Evolutionary conservation across 441 rosid genomes (phyloP).

Genomic region (Adansonia grandidieri): DNA sequence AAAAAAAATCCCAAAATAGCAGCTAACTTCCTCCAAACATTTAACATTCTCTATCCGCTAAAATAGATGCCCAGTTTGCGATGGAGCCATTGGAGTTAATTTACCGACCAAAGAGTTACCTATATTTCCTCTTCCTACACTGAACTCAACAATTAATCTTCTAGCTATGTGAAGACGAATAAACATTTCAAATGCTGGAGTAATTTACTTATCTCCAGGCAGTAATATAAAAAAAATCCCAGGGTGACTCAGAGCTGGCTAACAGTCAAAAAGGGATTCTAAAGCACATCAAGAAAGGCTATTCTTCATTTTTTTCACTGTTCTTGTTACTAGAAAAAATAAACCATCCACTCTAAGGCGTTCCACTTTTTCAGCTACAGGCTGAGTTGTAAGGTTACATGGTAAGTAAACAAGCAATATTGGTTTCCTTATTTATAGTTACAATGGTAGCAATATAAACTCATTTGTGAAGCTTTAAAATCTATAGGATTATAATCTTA

Average conservation of each 20-base stretch:
- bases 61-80: neutral
- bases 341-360: neutral
- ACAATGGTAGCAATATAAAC: neutral
- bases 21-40: neutral
- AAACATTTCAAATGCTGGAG: neutral
- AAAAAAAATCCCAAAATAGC: neutral
- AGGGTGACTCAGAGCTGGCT: neutral
- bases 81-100: neutral
- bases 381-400: neutral
- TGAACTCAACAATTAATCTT: neutral
- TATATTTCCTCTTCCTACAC: neutral
- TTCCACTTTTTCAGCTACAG: neutral
- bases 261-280: neutral
- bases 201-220: neutral
- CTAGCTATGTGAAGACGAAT: neutral
- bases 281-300: neutral
- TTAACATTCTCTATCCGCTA: neutral
- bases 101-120: neutral
- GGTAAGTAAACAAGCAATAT: neutral
- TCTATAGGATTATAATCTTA: neutral
- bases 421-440: neutral
- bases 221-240: neutral
- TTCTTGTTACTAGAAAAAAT: neutral
- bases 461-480: neutral
- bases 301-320: neutral